Base-by-base conservation (phyloP, 495 filamentous ascomycete genomes). In the Annulohypoxylon stygium region DNA sequence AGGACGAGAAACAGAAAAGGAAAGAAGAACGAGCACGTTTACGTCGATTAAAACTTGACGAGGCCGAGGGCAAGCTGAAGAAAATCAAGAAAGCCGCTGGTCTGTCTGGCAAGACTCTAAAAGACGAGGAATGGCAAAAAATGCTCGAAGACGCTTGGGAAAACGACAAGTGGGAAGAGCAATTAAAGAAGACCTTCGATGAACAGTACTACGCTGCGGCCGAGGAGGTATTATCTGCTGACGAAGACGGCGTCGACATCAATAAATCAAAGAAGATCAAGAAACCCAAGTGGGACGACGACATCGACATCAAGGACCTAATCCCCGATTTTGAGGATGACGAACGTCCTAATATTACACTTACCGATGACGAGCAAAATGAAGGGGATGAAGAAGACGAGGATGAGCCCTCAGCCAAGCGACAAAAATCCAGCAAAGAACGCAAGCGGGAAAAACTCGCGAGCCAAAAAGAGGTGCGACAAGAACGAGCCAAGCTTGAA, bases 241-340 rank as follows among this genome's bases (percentile, higher is more conserved):
- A 83, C 25, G 85, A 86, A 20, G 81, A 71, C 1, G 76, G 65
- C 2, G 79, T 18, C 10, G 74, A 74, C 36, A 14, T 37, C 6
- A 69, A 69, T 30, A 53, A 55, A 25, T 70, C 71, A 25, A 77
- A 70, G 61, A 88, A 88, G 75, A 89, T 88, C 16, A 96, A 93
- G 85, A 99, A 99, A 85, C 96, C 96, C 18, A 93, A 90, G 63
- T 99, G 94, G 93, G 92, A 97, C 67, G 93, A 97, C 73, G 96
- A 99, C 75, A 97, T 98, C 75, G 94, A 97, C 75, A 98, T 98
- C 82, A 92, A 90, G 30, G 95, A 99, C 78, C 81, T 99, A 33
- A 81, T 97, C 43, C 94, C 94, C 2, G 93, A 96, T 66, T 98
- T 97, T 76, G 88, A 93, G 12, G 90, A 90, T 34, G 80, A 78